Conservation (phyloP, 805 yeast genomes). For the Kuraishia borneana region DNA sequence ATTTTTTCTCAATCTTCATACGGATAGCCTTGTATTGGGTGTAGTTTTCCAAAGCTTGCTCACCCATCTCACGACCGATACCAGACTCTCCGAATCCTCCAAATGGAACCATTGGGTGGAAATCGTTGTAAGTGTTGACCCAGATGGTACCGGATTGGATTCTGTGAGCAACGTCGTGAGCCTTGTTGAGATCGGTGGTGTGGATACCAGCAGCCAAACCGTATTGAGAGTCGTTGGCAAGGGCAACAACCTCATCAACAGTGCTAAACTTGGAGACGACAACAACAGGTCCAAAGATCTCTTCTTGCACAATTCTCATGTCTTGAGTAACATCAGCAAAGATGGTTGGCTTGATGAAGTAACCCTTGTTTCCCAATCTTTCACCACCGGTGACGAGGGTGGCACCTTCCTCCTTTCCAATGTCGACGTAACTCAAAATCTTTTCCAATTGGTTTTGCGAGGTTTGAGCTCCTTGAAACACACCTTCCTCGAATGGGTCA, state of each 20-base stretch:
- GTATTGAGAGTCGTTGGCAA: slow-evolving; percentile 73
- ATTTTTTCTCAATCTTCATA: slow-evolving; percentile 21
- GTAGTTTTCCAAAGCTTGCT: slow-evolving; percentile 76
- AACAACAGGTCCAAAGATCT: slow-evolving; percentile 88
- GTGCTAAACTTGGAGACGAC: slow-evolving; percentile 72
- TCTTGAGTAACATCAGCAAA: slow-evolving; percentile 59
- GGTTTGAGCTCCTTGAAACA: slow-evolving; percentile 89
- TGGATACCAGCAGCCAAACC: slow-evolving; percentile 92
- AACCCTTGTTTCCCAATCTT: slow-evolving; percentile 43
- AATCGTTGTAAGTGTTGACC: slow-evolving; percentile 85
- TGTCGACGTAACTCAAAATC: slow-evolving; percentile 64
- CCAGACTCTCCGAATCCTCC: slow-evolving; percentile 92
- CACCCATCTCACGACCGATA: slow-evolving; percentile 88
- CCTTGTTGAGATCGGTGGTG: slow-evolving; percentile 64
- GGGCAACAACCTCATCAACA: slow-evolving; percentile 66
- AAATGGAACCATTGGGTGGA: slow-evolving; percentile 81
- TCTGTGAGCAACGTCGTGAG: slow-evolving; percentile 62
- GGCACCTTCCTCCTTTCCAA: slow-evolving; percentile 81
- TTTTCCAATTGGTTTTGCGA: slow-evolving; percentile 69
- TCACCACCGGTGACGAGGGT: slow-evolving; percentile 59
- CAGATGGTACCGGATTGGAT: slow-evolving; percentile 85
- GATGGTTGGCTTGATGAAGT: slow-evolving; percentile 61
- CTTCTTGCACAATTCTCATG: slow-evolving; percentile 64
- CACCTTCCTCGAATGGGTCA: slow-evolving; percentile 68
- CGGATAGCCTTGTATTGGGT: slow-evolving; percentile 83